Percentiles rank a stretch among this genome's conserved stretches.
These are phyloP conservation scores for Cruciata laevipes DNA, from an alignment of 257 asterid species.

Conservation along the genomic window DNA sequence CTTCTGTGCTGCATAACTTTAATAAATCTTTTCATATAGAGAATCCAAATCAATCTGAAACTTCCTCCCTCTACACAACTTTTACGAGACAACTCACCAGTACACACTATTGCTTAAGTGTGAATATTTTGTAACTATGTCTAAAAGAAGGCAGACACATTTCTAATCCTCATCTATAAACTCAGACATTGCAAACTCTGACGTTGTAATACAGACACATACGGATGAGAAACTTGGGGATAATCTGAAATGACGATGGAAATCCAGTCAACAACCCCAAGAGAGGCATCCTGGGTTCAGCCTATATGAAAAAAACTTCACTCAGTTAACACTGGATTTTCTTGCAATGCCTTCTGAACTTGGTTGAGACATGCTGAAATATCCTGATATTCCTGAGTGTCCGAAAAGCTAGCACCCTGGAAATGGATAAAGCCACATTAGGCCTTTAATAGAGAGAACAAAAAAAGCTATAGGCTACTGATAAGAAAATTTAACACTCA, in stretches of 20 bases:
- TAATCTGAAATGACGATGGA: not conserved
- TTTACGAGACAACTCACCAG: too few relatives aligned
- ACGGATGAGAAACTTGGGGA: not conserved
- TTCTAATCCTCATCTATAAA: not conserved
- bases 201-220: not conserved
- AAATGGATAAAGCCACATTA: conserved; percentile 2
- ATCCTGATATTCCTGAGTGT: conserved; percentile 42
- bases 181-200: too few relatives aligned
- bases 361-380: conserved; percentile 57
- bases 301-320: not conserved
- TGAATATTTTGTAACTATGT: too few relatives aligned
- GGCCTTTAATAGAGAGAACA: not conserved
- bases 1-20: too few relatives aligned
- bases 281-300: not conserved
- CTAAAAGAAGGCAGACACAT: not conserved
- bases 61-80: too few relatives aligned
- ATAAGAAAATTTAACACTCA: not conserved
- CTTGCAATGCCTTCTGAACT: conserved; percentile 49
- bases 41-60: too few relatives aligned
- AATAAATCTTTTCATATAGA: too few relatives aligned
- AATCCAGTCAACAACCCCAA: not conserved
- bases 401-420: conserved; percentile 48
- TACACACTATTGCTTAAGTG: not conserved
- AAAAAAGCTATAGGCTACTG: not conserved
- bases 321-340: conserved; percentile 19